These are phyloP conservation scores for Caryopteris hybrid DNA, from an alignment of 305 asterid species.

Conservation along the genomic window DNA sequence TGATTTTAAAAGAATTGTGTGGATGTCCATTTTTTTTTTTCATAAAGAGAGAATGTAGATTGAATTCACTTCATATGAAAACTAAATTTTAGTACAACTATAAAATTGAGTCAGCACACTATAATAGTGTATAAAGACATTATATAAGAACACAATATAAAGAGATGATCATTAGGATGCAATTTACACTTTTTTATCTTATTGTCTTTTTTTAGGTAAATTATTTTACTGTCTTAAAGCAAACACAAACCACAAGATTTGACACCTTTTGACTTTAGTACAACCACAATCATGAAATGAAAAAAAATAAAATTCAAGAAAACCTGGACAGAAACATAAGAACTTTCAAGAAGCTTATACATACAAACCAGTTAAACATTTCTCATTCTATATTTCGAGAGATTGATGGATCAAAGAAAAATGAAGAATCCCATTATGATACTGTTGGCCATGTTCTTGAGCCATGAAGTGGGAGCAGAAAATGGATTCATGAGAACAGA, in stretches of 20 bases:
- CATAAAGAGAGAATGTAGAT: too few relatives aligned
- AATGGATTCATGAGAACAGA: constrained; percentile 40
- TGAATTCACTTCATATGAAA: too few relatives aligned
- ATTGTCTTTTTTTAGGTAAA: not conserved
- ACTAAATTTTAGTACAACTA: too few relatives aligned
- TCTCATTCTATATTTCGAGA: not conserved
- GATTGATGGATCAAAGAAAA: not conserved
- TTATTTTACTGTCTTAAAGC: not conserved
- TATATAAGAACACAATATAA: too few relatives aligned
- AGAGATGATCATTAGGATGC: too few relatives aligned
- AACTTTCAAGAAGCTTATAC: not conserved
- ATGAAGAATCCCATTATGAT: constrained; percentile 14
- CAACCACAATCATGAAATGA: not conserved
- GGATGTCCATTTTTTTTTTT: too few relatives aligned
- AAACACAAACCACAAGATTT: not conserved
- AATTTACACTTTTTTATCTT: too few relatives aligned
- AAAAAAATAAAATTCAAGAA: not conserved
- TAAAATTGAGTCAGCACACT: too few relatives aligned
- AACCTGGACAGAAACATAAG: not conserved
- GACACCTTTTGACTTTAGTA: not conserved
- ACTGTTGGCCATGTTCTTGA: constrained; percentile 18
- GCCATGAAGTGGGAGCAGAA: constrained; percentile 21
- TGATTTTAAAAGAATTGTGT: too few relatives aligned
- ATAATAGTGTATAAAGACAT: too few relatives aligned
- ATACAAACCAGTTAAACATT: not conserved